Base-by-base conservation (phyloP, 257 asterid species). In the Solanum paucissectum region DNA sequence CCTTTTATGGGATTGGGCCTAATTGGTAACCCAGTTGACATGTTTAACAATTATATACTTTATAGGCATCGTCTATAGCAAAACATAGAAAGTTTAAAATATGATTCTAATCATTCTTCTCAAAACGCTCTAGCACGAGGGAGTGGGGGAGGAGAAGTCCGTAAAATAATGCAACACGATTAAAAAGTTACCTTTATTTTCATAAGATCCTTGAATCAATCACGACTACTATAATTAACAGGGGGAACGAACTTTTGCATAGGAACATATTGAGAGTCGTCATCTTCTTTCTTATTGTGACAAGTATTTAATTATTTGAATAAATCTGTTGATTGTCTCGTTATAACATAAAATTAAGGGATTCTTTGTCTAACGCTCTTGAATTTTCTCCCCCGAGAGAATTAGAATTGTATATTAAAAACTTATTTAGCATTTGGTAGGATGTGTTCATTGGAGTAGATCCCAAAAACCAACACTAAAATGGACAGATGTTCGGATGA, bases 371-470 rank as follows among this genome's bases (percentile, higher is more conserved):
- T 68, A 13, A 9, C 3, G 4, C 36, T 12, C 21, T 68, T 68
- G 0, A 12, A 29, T 29, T 13, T 18, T 68, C 75, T 68, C 37
- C 9, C 0, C 0, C 2, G 20, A 66, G 0, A 66, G 4, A 66
- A 2, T 0, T n/a, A 49, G 60, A 49, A 49, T 0, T 0, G 8
- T 0, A 14, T 14, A 49, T 49, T 49, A 49, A 14, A 13, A 52
- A 16, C 62, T 52, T 52, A 52, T 27, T 66, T 27, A 68, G 13
- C 42, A 72, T 72, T 32, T 32, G 0, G 6, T 33, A 71, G 0
- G 3, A 33, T 52, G 62, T 38, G 21, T 38, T 38, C 58, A n/a
- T 38, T 23, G 58, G 0, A 0, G 34, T 37, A 76, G 23, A 21
- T 12, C 29, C 11, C 33, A 37, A 37, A 75, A 12, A 29, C 0